Conservation (phyloP, 306 rosid species). For the Trifolium subterraneum region DNA sequence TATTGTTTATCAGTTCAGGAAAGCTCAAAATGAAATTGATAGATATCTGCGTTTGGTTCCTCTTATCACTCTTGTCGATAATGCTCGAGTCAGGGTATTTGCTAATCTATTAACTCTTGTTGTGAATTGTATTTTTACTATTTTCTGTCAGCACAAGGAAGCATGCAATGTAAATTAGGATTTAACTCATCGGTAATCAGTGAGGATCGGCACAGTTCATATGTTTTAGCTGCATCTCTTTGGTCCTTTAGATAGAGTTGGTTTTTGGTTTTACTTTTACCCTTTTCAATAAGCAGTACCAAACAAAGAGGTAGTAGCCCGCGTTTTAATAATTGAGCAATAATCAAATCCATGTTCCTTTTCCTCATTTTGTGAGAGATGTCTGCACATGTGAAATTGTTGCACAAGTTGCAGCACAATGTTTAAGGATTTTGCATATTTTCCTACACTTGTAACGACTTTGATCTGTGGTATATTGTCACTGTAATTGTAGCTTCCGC, state of each 20-base stretch:
- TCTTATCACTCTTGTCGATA: conserved; percentile 92
- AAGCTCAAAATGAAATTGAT: conserved; percentile 97
- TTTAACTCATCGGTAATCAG: conserved; percentile 13
- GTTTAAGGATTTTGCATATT: conserved; percentile 31
- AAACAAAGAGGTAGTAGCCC: neutral
- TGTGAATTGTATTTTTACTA: conserved; percentile 1
- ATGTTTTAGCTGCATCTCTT: conserved; percentile 25
- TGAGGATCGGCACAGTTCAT: conserved; percentile 3
- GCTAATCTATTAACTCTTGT: conserved; percentile 25
- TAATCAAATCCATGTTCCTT: conserved; percentile 16
- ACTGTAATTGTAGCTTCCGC: conserved; percentile 29
- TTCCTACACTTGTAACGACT: conserved; percentile 13
- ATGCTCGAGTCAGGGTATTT: conserved; percentile 94
- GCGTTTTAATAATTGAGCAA: conserved; percentile 8
- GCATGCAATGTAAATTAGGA: neutral
- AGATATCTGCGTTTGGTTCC: conserved; percentile 88
- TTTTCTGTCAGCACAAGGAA: conserved; percentile 1
- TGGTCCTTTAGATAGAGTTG: conserved; percentile 11
- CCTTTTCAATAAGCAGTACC: neutral
- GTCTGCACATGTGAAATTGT: neutral
- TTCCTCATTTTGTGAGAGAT: conserved; percentile 12
- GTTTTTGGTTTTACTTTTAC: conserved; percentile 22
- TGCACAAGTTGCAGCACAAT: conserved; percentile 6
- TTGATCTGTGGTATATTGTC: conserved; percentile 11
- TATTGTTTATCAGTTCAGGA: conserved; percentile 92